Evolutionary conservation across 176 grass and related monocot genomes (phyloP).

Genomic region (Juncus inflexus): DNA sequence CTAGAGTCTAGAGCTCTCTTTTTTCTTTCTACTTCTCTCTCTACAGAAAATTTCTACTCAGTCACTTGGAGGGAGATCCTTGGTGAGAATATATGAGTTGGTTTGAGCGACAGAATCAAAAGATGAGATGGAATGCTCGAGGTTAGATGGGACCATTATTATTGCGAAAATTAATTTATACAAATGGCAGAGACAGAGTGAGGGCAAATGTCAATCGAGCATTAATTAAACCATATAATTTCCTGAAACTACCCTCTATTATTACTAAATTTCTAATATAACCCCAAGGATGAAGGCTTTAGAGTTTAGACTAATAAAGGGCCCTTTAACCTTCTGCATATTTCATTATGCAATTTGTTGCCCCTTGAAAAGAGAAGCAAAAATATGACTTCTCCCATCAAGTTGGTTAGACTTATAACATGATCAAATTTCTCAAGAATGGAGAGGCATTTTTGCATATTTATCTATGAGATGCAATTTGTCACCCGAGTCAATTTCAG

Average conservation of each 20-base stretch:
- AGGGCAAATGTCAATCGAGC: constrained; percentile 17
- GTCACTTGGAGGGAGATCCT: constrained; percentile 13
- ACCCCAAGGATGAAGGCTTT: too few species aligned
- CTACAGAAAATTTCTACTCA: neutral
- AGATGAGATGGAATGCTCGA: constrained; percentile 36
- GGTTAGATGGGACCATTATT: constrained; percentile 14
- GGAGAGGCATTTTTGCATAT: too few species aligned
- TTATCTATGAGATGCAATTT: neutral
- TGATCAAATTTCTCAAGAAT: too few species aligned
- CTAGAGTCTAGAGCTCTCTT: constrained; percentile 17
- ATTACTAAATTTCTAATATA: too few species aligned
- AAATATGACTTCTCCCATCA: too few species aligned
- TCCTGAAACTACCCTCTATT: too few species aligned
- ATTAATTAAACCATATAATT: constrained; percentile 7
- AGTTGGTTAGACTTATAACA: too few species aligned
- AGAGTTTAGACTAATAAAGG: too few species aligned
- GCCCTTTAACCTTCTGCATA: too few species aligned
- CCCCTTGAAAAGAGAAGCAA: too few species aligned
- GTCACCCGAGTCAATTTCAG: constrained; percentile 11
- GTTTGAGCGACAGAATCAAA: constrained; percentile 26
- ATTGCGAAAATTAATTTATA: constrained; percentile 27
- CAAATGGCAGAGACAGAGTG: constrained; percentile 27
- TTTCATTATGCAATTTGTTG: too few species aligned
- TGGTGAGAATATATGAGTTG: constrained; percentile 29
- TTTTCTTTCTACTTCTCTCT: constrained; percentile 12